These are phyloP conservation scores for Sugiyamaella novakii DNA, from an alignment of 1,139 yeast species.

Conservation along the genomic window DNA sequence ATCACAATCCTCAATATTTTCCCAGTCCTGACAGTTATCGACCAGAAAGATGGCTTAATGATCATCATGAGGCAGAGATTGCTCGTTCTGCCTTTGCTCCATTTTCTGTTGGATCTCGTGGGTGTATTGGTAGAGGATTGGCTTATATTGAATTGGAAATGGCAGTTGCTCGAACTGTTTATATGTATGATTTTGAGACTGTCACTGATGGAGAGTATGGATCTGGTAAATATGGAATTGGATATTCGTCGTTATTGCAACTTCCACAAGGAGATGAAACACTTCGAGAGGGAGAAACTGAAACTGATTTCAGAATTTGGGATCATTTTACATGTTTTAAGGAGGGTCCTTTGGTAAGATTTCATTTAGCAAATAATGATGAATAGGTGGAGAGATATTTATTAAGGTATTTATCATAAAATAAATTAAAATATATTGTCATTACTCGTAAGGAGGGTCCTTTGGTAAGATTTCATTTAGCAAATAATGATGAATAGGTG, in stretches of 20 bases:
- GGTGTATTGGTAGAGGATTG: conserved; percentile 27
- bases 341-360: conserved; percentile 27
- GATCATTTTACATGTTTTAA: conserved; percentile 28
- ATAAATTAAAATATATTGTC: background rate
- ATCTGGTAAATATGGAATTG: conserved; percentile 25
- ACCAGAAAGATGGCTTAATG: conserved; percentile 27
- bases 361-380: conserved; percentile 4
- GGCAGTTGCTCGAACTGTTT: conserved; percentile 27
- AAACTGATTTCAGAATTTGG: conserved; percentile 26
- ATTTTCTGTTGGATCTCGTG: conserved; percentile 28
- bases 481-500: background rate
- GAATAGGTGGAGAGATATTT: too few species aligned
- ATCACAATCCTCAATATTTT: conserved; percentile 23
- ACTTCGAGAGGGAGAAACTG: conserved; percentile 23
- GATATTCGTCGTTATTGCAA: conserved; percentile 22
- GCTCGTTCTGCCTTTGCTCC: conserved; percentile 28
- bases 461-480: conserved; percentile 20
- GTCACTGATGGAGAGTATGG: conserved; percentile 26
- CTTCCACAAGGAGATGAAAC: conserved; percentile 23
- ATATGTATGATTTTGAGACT: conserved; percentile 25
- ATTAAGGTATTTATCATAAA: background rate
- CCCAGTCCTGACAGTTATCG: conserved; percentile 23
- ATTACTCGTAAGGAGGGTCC: conserved; percentile 29
- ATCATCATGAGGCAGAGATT: conserved; percentile 15
- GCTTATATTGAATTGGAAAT: conserved; percentile 28